Evolutionary conservation across 305 asterid species (phyloP), one percentile per base, ranked within the genome.

Genomic region (Fraxinus latifolia): DNA sequence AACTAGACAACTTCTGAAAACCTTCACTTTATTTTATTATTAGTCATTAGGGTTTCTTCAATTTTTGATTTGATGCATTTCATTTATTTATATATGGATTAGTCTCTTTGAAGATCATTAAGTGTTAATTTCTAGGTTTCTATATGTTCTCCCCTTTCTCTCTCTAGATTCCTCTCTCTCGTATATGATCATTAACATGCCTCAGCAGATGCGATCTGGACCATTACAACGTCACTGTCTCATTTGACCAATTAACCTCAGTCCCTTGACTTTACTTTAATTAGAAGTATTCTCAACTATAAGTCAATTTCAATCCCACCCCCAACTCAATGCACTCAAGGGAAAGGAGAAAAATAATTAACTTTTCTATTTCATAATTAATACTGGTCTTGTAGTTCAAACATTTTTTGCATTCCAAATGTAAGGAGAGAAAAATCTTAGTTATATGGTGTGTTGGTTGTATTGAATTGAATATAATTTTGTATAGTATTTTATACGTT

Each of bases 211-310:
- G 65, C 36, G 70, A 32, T 39, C 4, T 81, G 78, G 55, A 68
- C 79, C 82, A 84, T 37, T 32, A 55, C 5, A 70, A 32, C 50
- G 58, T 78, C 82, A 83, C n/a, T 77, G 70, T 77, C 53, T 32
- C 74, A 7, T 71, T 70, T 82, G 79, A 82, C 79, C 79, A 50
- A 82, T 58, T 77, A 25, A 23, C 33, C 33, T 62, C 2, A 25
- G 3, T 3, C 73, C 21, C 17, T 65, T 25, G 17, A 9, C 36
- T 14, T 65, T 65, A 12, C 34, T 12, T 65, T 65, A 12, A 42
- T 11, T 42, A 42, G 53, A 42, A 42, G 53, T 1, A 11, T 42
- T 42, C 53, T 42, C 53, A 42, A 42, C n/a, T 42, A 11, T 42
- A 42, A 42, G 53, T 11, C 1, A 42, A 11, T 42, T 42, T 42